phyloP scores from a whole-genome alignment of 1,139 yeast species.

The Saccharomyces hybrid region DNA sequence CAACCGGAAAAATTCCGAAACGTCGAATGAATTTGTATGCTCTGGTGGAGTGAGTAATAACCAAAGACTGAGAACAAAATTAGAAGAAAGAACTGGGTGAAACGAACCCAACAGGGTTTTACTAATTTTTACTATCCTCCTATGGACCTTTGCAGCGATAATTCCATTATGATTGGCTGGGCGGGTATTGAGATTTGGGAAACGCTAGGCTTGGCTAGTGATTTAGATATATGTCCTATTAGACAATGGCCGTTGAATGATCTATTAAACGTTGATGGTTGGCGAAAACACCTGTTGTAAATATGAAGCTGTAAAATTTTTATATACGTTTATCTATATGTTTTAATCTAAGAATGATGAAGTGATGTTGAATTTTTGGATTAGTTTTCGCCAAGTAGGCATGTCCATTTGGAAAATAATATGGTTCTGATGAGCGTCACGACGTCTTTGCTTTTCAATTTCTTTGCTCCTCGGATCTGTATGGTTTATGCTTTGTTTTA shows the following conservation, averaged over 20 bases:
- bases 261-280: constrained; percentile 43
- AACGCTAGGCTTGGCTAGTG: constrained; percentile 39
- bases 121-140: constrained; percentile 56
- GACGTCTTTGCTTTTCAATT: constrained; percentile 28
- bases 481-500: constrained; percentile 11
- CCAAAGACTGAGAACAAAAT: constrained; percentile 44
- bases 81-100: constrained; percentile 35
- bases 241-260: constrained; percentile 69
- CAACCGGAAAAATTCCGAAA: constrained; percentile 39
- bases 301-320: not conserved
- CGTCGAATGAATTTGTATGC: constrained; percentile 57
- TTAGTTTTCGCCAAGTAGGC: constrained; percentile 52
- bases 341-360: constrained; percentile 45
- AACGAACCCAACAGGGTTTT: constrained; percentile 16
- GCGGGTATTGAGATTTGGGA: constrained; percentile 88
- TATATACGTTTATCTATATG: not conserved
- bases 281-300: constrained; percentile 34
- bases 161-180: constrained; percentile 95
- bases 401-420: constrained; percentile 66
- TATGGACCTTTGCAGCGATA: constrained; percentile 75
- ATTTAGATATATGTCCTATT: constrained; percentile 48
- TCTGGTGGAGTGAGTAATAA: constrained; percentile 96
- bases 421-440: constrained; percentile 40
- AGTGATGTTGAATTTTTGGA: constrained; percentile 44
- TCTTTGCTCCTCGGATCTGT: constrained; percentile 16